These are phyloP conservation scores for Hypoxylon subgilvum DNA, from an alignment of 495 filamentous ascomycete species.

Conservation along the genomic window DNA sequence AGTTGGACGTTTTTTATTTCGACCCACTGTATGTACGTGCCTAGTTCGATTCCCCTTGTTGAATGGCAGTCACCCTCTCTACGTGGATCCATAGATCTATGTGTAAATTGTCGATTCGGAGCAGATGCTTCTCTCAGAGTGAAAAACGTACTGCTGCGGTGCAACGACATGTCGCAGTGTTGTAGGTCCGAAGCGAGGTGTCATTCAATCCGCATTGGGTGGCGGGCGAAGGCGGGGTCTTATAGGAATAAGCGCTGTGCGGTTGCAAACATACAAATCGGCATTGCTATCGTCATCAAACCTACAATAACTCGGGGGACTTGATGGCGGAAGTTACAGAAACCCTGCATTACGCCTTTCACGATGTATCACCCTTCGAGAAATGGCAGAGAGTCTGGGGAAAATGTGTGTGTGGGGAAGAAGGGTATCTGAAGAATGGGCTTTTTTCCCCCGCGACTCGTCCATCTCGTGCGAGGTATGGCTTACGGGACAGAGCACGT, in stretches of 20 bases:
- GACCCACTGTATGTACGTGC: too few relatives aligned
- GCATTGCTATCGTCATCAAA: conserved; percentile 5
- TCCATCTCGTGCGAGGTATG: conserved; percentile 16
- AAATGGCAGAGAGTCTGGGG: conserved; percentile 24
- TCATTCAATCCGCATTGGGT: conserved; percentile 28
- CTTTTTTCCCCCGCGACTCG: conserved; percentile 20
- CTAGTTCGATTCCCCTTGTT: conserved; percentile 4
- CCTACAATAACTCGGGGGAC: too few relatives aligned
- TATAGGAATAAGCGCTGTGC: conserved; percentile 21
- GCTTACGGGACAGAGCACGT: conserved; percentile 24
- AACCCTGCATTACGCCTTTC: conserved; percentile 22
- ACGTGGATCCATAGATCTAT: conserved; percentile 32
- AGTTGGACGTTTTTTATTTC: too few relatives aligned
- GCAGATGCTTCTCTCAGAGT: conserved; percentile 8
- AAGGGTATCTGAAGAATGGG: conserved; percentile 22
- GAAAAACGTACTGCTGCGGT: conserved; percentile 28
- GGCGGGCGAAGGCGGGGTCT: conserved; percentile 23
- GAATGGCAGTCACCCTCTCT: conserved; percentile 18
- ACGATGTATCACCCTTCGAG: conserved; percentile 6
- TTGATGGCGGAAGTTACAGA: conserved; percentile 28
- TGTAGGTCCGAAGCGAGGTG: conserved; percentile 33
- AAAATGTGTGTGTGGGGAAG: conserved; percentile 31
- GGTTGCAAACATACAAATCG: conserved; percentile 8
- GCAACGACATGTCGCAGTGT: conserved; percentile 23
- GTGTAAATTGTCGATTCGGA: conserved; percentile 15